Evolutionary conservation across 1,284 basidiomycete genomes (phyloP), one percentile per base, ranked within the genome.

Genomic region (Trichosporon inkin): DNA sequence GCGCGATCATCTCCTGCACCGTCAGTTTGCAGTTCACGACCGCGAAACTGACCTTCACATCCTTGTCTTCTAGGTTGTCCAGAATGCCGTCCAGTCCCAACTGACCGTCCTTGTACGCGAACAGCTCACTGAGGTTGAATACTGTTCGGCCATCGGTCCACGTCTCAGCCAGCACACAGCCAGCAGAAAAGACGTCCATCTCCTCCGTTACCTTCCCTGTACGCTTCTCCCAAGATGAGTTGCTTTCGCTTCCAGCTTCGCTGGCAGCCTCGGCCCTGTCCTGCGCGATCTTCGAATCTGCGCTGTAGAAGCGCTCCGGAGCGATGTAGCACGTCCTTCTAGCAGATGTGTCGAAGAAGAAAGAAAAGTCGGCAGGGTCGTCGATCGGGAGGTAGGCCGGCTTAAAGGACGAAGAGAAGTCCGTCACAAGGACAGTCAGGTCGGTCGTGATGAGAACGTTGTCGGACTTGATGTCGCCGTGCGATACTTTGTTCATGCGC

Each of bases 391-490:
- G 85, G 72, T 86, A 92, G 0, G 92, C 93, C 0, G 94, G 96
- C 76, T 99, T 99, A 84, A 92, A 95, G 20, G 81, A 73, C 0
- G 92, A 89, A 0, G 95, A 91, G 75, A 99, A 98, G 80, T 99
- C 96, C 53, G 94, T 92, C 44, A 99, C 82, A 72, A 93, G 94
- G 17, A 97, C 84, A 84, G 91, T 92, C 67, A 98, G 92, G 82
- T 92, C 96, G 0, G 94, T 92, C 0, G 94, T 95, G 61, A 99
- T 91, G 55, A 99, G 85, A 61, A 99, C 86, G 75, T 99, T 99
- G 78, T 97, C 93, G 13, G 92, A 93, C 79, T 99, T 99, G 80
- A 99, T 88, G 74, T 99, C 95, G 13, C 96, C 96, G 77, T 99
- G 96, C 1, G 93, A 85, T 16, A 96, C 83, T 63, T 82, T 81